Conservation (phyloP, 2,329 filamentous ascomycete species). For the Ophiosphaerella narmari region DNA sequence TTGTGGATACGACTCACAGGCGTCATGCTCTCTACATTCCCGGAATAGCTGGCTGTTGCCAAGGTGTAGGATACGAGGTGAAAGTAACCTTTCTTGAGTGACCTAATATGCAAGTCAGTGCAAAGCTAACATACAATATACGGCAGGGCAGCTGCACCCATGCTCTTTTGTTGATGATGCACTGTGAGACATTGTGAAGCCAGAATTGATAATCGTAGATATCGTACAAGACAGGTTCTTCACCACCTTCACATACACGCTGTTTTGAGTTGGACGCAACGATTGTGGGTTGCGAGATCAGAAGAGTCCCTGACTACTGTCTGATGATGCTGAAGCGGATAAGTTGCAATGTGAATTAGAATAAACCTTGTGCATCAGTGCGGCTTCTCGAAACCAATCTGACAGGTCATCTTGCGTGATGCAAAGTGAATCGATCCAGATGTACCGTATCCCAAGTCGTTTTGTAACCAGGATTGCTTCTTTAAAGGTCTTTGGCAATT, state of each 20-base stretch:
- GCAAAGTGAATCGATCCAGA: constrained; percentile 8
- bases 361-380: constrained; percentile 12
- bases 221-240: not conserved
- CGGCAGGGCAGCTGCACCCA: constrained; percentile 4
- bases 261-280: too few relatives aligned
- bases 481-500: constrained; percentile 16
- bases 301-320: constrained; percentile 11
- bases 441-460: constrained; percentile 14
- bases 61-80: constrained; percentile 21
- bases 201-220: not conserved
- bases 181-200: not conserved
- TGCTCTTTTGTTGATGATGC: constrained; percentile 4
- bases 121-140: too few relatives aligned
- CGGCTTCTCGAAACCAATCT: constrained; percentile 7
- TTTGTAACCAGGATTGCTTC: constrained; percentile 19
- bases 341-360: constrained; percentile 11
- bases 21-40: constrained; percentile 16
- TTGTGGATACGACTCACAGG: constrained; percentile 9
- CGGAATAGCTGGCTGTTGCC: constrained; percentile 17
- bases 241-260: not conserved
- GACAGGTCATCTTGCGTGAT: constrained; percentile 12
- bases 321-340: constrained; percentile 4
- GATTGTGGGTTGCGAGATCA: not conserved
- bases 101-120: not conserved
- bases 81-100: constrained; percentile 18